Evolutionary conservation across 2,329 filamentous ascomycete genomes (phyloP).

Genomic region (Zymoseptoria pseudotritici): DNA sequence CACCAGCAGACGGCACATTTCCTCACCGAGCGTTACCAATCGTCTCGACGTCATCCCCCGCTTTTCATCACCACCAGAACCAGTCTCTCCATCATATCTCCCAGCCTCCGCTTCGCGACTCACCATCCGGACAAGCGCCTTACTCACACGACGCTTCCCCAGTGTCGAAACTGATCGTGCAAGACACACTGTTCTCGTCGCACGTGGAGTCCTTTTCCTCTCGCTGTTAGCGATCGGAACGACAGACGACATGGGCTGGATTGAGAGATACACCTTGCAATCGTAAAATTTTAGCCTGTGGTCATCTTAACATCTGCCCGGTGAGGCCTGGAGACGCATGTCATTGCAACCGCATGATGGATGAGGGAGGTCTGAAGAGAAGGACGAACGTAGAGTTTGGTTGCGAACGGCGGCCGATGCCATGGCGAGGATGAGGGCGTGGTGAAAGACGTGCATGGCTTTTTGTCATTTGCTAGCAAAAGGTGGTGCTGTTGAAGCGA

Average conservation of each 20-base stretch:
- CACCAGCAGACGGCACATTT: background rate
- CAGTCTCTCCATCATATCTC: background rate
- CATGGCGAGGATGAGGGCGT: background rate
- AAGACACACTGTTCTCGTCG: background rate
- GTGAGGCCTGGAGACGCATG: background rate
- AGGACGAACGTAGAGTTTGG: background rate
- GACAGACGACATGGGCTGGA: background rate
- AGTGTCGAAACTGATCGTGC: background rate
- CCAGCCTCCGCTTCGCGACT: background rate
- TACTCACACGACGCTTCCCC: background rate
- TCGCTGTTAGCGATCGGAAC: background rate
- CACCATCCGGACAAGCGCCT: background rate
- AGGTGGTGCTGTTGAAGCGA: no score
- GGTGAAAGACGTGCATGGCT: background rate
- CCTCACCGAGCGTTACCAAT: background rate
- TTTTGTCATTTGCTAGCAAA: background rate
- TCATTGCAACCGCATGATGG: background rate
- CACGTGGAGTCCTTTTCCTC: background rate
- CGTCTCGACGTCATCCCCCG: background rate
- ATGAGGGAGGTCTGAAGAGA: background rate
- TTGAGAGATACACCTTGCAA: background rate
- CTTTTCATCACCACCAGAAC: background rate
- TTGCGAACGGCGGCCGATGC: background rate
- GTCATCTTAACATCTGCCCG: background rate
- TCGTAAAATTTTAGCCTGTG: background rate